These are phyloP conservation scores for Barnettozyma salicaria DNA, from an alignment of 805 yeast genomes.

Conservation along the genomic window DNA sequence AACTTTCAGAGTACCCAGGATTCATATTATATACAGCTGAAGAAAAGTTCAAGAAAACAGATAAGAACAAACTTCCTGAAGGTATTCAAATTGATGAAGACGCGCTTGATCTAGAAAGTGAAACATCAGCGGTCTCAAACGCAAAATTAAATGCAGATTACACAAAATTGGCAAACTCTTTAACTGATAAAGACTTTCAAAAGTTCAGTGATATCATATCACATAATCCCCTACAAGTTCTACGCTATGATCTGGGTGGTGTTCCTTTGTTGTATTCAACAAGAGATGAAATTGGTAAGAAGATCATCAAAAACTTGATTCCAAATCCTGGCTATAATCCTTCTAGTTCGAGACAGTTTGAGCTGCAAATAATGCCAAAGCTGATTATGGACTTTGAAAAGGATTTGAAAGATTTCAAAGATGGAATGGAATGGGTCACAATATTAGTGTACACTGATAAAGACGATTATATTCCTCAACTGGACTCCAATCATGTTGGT, in stretches of 20 bases:
- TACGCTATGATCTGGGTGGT: slow-evolving; percentile 80
- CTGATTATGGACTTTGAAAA: slow-evolving; percentile 77
- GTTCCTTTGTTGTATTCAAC: slow-evolving; percentile 65
- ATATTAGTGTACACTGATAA: slow-evolving; percentile 74
- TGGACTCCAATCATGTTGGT: slow-evolving; percentile 65
- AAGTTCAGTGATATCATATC: slow-evolving; percentile 69
- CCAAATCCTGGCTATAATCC: slow-evolving; percentile 62
- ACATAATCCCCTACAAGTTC: slow-evolving; percentile 80
- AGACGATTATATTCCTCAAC: slow-evolving; percentile 52
- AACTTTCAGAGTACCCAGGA: slow-evolving; percentile 55
- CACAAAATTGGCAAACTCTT: slow-evolving; percentile 44
- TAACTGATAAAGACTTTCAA: slow-evolving; percentile 64
- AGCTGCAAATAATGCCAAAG: slow-evolving; percentile 92
- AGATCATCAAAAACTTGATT: slow-evolving; percentile 35
- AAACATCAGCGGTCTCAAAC: slow-evolving; percentile 26
- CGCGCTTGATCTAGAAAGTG: slow-evolving; percentile 40
- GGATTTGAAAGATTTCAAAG: slow-evolving; percentile 34
- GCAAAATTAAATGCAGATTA: slow-evolving; percentile 34
- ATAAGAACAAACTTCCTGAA: slow-evolving; percentile 39
- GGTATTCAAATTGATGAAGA: slow-evolving; percentile 44
- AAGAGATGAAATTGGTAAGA: slow-evolving; percentile 46
- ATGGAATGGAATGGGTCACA: slow-evolving; percentile 98
- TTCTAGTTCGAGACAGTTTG: slow-evolving; percentile 57
- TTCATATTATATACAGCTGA: slow-evolving; percentile 64
- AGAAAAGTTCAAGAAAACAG: slow-evolving; percentile 52